Evolutionary conservation across 495 filamentous ascomycete genomes (phyloP).

Genomic region (Viridothelium virens): DNA sequence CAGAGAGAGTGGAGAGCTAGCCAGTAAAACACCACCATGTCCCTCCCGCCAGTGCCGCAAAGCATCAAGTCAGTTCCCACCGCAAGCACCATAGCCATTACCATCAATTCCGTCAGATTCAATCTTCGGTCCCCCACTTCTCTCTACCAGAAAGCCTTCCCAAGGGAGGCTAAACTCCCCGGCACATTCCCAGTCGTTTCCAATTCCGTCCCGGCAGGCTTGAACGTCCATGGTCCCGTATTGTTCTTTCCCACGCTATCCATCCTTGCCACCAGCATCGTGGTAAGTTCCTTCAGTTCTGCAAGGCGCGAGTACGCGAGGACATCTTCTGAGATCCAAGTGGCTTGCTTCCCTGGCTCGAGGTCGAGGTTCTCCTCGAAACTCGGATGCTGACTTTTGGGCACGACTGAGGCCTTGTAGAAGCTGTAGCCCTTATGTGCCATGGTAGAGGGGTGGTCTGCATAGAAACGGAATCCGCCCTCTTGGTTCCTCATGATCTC

Average conservation of each 20-base stretch:
- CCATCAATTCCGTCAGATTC: too few relatives aligned
- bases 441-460: conserved; percentile 28
- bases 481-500: conserved; percentile 16
- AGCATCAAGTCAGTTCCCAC: too few relatives aligned
- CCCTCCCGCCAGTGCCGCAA: too few relatives aligned
- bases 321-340: conserved; percentile 15
- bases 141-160: too few relatives aligned
- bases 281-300: neutral
- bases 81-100: too few relatives aligned
- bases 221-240: too few relatives aligned
- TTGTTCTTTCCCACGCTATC: conserved; percentile 8
- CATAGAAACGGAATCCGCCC: neutral
- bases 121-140: too few relatives aligned
- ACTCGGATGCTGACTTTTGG: conserved; percentile 30
- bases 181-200: too few relatives aligned
- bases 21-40: too few relatives aligned
- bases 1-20: too few relatives aligned
- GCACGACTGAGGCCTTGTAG: conserved; percentile 37
- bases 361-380: conserved; percentile 31
- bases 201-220: too few relatives aligned
- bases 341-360: conserved; percentile 32
- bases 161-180: too few relatives aligned
- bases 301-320: neutral
- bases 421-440: conserved; percentile 32
- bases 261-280: conserved; percentile 4